Conservation (phyloP, 169 alveolate genomes). For the Neospora caninum region DNA sequence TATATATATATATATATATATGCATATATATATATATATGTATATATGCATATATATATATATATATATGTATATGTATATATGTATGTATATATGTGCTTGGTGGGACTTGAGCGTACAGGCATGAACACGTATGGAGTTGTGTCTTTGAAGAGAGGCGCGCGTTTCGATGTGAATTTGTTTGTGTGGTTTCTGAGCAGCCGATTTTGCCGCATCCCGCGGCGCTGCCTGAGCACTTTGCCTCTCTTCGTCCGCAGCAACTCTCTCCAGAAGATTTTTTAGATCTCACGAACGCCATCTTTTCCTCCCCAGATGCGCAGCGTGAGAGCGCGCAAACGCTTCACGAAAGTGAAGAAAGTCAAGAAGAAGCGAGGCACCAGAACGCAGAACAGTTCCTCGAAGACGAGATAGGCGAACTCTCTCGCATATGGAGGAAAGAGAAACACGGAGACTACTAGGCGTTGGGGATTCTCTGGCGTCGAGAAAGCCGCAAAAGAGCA, state of each 20-base stretch:
- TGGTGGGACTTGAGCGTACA: too few relatives aligned
- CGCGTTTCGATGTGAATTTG: too few relatives aligned
- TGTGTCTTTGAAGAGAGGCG: too few relatives aligned
- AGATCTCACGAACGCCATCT: constrained; percentile 12
- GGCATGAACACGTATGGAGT: too few relatives aligned
- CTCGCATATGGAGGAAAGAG: constrained; percentile 41
- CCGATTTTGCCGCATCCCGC: constrained; percentile 13
- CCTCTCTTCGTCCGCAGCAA: constrained; percentile 43
- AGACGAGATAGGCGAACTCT: neutral
- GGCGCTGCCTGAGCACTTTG: neutral
- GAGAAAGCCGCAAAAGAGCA: neutral
- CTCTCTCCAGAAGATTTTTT: constrained; percentile 14
- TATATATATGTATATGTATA: neutral
- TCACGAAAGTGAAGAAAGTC: neutral
- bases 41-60: neutral
- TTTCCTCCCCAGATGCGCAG: neutral
- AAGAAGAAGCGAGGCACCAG: neutral
- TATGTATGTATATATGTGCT: neutral
- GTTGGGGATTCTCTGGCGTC: neutral
- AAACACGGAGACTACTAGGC: constrained; percentile 49
- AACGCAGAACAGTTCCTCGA: neutral
- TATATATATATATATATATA: too few relatives aligned
- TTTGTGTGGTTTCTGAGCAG: neutral
- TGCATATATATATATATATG: too few relatives aligned
- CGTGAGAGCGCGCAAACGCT: neutral